Evolutionary conservation across 2,329 filamentous ascomycete genomes (phyloP).

Genomic region (Ascochyta clinopodiicola): DNA sequence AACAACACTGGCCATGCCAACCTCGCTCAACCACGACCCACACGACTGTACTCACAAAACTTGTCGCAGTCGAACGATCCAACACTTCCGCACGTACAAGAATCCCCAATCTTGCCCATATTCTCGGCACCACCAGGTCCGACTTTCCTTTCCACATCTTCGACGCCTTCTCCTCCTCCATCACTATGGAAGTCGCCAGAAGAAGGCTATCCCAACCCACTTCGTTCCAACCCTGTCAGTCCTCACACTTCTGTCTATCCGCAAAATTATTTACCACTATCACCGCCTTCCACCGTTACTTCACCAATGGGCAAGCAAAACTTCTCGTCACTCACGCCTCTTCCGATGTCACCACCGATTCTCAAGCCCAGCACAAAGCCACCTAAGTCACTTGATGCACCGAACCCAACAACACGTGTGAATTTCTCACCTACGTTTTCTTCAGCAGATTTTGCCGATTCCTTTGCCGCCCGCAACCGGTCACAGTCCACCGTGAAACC

Average conservation of each 20-base stretch:
- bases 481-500: not conserved
- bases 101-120: slow-evolving; percentile 15
- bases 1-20: not conserved
- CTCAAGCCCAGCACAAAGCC: slow-evolving; percentile 44
- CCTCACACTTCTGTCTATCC: slow-evolving; percentile 21
- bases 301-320: slow-evolving; percentile 28
- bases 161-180: slow-evolving; percentile 43
- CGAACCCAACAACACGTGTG: slow-evolving; percentile 41
- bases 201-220: slow-evolving; percentile 32
- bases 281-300: slow-evolving; percentile 33
- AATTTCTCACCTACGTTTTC: slow-evolving; percentile 35
- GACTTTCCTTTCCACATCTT: slow-evolving; percentile 44
- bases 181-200: slow-evolving; percentile 35
- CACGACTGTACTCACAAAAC: not conserved
- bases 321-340: slow-evolving; percentile 34
- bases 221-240: slow-evolving; percentile 31
- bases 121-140: slow-evolving; percentile 30
- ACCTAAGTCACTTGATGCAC: slow-evolving; percentile 39
- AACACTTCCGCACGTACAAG: not conserved
- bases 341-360: slow-evolving; percentile 43
- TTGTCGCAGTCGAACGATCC: not conserved
- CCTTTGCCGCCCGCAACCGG: slow-evolving; percentile 17
- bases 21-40: slow-evolving; percentile 24
- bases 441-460: slow-evolving; percentile 20
- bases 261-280: slow-evolving; percentile 31